Percentiles rank a stretch among this genome's conserved stretches.
phyloP scores from a whole-genome alignment of 352 stramenopile genomes.

The Phytopythium vexans region DNA sequence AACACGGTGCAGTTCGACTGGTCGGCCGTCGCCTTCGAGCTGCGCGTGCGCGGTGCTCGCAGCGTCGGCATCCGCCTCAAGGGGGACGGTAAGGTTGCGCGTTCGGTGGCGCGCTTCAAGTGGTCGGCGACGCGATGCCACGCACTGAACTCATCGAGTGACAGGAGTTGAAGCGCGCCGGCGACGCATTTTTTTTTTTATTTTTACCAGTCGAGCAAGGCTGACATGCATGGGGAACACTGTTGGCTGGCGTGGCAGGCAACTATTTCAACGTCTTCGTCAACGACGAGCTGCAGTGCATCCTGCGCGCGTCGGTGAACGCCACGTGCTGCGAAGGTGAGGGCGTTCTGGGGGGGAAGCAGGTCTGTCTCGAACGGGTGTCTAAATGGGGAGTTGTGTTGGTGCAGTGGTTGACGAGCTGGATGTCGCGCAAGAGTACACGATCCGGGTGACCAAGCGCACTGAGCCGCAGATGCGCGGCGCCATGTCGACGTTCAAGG shows the following conservation, averaged over 20 bases:
- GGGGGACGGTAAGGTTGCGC: conserved; percentile 58
- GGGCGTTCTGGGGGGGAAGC: no score
- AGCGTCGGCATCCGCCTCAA: conserved; percentile 80
- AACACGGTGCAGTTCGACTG: conserved; percentile 89
- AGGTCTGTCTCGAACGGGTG: conserved; percentile 4
- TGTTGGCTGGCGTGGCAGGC: no score
- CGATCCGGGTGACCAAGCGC: conserved; percentile 71
- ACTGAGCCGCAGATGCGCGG: conserved; percentile 84
- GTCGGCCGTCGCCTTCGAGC: conserved; percentile 61
- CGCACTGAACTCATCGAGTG: conserved; percentile 36
- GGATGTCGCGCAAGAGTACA: conserved; percentile 48
- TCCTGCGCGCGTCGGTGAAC: conserved; percentile 71
- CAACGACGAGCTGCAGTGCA: conserved; percentile 65
- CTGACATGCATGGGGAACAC: no score
- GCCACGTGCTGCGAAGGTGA: conserved; percentile 79
- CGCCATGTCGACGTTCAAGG: conserved; percentile 85
- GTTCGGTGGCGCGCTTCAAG: not conserved
- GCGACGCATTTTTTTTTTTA: not conserved
- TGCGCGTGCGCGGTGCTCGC: conserved; percentile 52
- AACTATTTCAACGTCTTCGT: conserved; percentile 91
- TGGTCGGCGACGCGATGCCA: conserved; percentile 20
- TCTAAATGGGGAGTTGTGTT: conserved; percentile 4
- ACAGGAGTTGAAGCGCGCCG: not conserved
- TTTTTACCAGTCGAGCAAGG: conserved; percentile 1
- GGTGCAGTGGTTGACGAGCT: conserved; percentile 58